Evolutionary conservation across 2,329 filamentous ascomycete genomes (phyloP).

Genomic region (Colletotrichum sp.): DNA sequence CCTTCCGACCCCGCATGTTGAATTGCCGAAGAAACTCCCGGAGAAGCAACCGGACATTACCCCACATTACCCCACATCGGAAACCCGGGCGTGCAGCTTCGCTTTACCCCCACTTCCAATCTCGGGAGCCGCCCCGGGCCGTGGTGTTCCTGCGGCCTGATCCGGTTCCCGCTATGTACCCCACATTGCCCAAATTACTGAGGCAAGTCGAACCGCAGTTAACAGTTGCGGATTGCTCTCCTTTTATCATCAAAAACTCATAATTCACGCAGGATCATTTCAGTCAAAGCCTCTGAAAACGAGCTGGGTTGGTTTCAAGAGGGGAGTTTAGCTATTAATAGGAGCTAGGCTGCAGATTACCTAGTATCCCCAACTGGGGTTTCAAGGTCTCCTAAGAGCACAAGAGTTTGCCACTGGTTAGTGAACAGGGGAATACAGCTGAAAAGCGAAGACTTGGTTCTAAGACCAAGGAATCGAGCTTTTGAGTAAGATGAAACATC

Average conservation of each 20-base stretch:
- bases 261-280: neutral
- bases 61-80: too few species aligned
- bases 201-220: neutral
- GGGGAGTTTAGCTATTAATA: neutral
- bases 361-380: neutral
- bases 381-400: neutral
- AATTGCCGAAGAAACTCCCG: neutral
- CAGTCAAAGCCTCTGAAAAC: neutral
- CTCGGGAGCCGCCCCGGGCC: neutral
- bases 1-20: neutral
- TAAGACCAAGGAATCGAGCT: neutral
- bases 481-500: neutral
- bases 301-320: neutral
- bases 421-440: neutral
- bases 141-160: neutral
- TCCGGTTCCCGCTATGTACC: neutral
- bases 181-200: neutral
- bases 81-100: neutral
- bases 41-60: neutral
- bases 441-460: neutral
- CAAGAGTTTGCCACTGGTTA: neutral
- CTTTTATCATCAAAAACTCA: neutral
- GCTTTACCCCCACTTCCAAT: neutral
- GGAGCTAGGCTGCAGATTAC: neutral
- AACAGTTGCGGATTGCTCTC: fast-evolving